Conservation (phyloP, 1,284 basidiomycete species). For the Tilletia horrida region DNA sequence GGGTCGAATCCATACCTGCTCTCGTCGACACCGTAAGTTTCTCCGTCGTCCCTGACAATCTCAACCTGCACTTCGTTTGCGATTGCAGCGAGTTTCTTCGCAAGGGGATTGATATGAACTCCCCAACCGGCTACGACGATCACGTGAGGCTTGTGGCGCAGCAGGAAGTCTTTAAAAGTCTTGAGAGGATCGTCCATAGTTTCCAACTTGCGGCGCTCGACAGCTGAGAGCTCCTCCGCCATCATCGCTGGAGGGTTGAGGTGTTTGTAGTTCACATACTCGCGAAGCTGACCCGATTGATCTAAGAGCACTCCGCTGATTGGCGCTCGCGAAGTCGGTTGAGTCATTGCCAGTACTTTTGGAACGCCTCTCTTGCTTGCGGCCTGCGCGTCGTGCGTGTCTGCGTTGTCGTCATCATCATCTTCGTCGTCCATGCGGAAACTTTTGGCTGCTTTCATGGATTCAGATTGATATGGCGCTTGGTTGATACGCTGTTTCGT, state of each 20-base stretch:
- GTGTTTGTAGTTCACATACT: slow-evolving; percentile 80
- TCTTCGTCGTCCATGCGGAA: slow-evolving; percentile 23
- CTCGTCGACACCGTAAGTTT: slow-evolving; percentile 26
- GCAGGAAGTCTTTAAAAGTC: slow-evolving; percentile 76
- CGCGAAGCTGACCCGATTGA: slow-evolving; percentile 79
- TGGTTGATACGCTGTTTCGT: slow-evolving; percentile 56
- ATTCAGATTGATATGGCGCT: slow-evolving; percentile 66
- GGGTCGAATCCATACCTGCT: neutral
- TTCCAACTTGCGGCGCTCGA: slow-evolving; percentile 9
- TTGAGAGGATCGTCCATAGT: slow-evolving; percentile 37
- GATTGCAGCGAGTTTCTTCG: slow-evolving; percentile 61
- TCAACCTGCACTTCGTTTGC: slow-evolving; percentile 60
- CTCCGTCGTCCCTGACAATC: slow-evolving; percentile 33
- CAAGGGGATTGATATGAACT: slow-evolving; percentile 71
- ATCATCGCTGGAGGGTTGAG: slow-evolving; percentile 37
- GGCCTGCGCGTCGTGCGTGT: slow-evolving; percentile 31
- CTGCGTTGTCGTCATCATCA: slow-evolving; percentile 39
- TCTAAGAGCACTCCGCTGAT: slow-evolving; percentile 83
- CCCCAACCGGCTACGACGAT: slow-evolving; percentile 76
- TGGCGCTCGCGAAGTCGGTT: slow-evolving; percentile 88
- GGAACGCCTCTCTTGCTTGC: slow-evolving; percentile 67
- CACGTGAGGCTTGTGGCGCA: slow-evolving; percentile 78
- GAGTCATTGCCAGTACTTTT: slow-evolving; percentile 84
- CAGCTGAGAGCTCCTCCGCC: slow-evolving; percentile 18
- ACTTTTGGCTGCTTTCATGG: slow-evolving; percentile 42